Evolutionary conservation across 2,329 filamentous ascomycete species (phyloP).

Genomic region (Fusarium solani-melongenae): DNA sequence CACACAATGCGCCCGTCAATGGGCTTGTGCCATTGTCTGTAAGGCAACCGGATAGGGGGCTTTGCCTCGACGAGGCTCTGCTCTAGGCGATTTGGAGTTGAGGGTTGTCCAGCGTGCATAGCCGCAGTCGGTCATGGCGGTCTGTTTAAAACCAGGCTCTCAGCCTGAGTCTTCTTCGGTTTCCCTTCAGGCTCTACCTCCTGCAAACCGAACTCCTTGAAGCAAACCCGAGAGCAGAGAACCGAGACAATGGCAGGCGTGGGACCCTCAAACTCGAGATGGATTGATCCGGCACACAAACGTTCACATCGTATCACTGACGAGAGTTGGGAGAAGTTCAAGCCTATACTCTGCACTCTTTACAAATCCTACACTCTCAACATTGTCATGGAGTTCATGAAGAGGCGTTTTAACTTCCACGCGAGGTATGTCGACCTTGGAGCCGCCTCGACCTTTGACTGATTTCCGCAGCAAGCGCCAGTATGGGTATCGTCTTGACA

Average conservation of each 20-base stretch:
- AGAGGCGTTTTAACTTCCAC: constrained; percentile 21
- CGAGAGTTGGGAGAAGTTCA: constrained; percentile 35
- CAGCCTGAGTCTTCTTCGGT: not conserved
- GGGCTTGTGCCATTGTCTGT: not conserved
- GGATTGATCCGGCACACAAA: constrained; percentile 3
- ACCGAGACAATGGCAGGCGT: constrained; percentile 19
- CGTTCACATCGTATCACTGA: constrained; percentile 40
- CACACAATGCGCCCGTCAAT: not conserved
- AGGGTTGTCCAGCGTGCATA: constrained; percentile 7
- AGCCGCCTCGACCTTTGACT: not conserved
- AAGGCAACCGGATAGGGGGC: constrained; percentile 21
- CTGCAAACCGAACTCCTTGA: not conserved
- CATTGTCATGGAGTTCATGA: constrained; percentile 37
- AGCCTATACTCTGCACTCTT: constrained; percentile 30
- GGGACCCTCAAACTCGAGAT: constrained; percentile 11
- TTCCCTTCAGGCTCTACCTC: not conserved
- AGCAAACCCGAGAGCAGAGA: not conserved
- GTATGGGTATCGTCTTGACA: constrained; percentile 45
- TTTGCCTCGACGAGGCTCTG: constrained; percentile 30
- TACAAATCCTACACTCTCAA: constrained; percentile 36
- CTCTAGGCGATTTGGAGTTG: constrained; percentile 23
- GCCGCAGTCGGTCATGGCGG: not conserved
- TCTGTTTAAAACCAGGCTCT: constrained; percentile 17
- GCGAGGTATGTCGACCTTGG: constrained; percentile 29
- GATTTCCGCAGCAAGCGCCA: constrained; percentile 43